Conservation (phyloP, 2,329 filamentous ascomycete genomes). For the Neurospora sp. region DNA sequence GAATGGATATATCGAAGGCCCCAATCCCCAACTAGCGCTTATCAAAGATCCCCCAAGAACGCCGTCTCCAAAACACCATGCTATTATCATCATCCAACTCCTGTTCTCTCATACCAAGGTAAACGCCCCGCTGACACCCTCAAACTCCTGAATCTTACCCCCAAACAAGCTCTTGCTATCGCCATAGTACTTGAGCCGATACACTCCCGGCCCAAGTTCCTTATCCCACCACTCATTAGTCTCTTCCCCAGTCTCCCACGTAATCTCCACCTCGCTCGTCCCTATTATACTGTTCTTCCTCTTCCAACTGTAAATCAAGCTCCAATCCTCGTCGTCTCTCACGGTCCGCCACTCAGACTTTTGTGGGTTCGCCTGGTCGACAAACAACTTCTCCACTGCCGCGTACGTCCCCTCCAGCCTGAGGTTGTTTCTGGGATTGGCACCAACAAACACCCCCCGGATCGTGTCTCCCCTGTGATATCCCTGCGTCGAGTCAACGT, state of each 20-base stretch:
- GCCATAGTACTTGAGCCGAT: conserved; percentile 75
- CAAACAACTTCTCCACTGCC: conserved; percentile 56
- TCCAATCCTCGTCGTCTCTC: conserved; percentile 73
- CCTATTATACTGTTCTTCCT: conserved; percentile 60
- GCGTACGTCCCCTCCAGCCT: conserved; percentile 69
- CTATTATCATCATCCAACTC: neutral
- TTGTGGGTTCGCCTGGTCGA: neutral
- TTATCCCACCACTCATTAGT: conserved; percentile 38
- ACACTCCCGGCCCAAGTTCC: conserved; percentile 45
- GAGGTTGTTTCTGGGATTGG: conserved; percentile 85
- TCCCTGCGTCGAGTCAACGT: conserved; percentile 32
- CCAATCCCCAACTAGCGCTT: neutral
- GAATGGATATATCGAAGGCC: neutral
- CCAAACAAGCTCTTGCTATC: conserved; percentile 58
- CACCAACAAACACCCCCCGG: conserved; percentile 65
- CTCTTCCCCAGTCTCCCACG: conserved; percentile 64
- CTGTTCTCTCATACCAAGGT: conserved; percentile 19
- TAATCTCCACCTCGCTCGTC: conserved; percentile 67
- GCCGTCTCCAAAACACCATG: neutral
- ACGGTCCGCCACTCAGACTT: conserved; percentile 52
- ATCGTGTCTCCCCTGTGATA: conserved; percentile 55
- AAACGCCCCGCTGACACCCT: conserved; percentile 54
- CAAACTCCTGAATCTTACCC: conserved; percentile 56
- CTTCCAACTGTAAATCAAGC: conserved; percentile 70
- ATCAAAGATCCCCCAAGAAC: neutral